A percentile compares a stretch with the other conserved stretches of the same genome.
These are phyloP conservation scores for Fusarium mexicanum DNA, from an alignment of 2,329 filamentous ascomycete genomes.

Conservation along the genomic window DNA sequence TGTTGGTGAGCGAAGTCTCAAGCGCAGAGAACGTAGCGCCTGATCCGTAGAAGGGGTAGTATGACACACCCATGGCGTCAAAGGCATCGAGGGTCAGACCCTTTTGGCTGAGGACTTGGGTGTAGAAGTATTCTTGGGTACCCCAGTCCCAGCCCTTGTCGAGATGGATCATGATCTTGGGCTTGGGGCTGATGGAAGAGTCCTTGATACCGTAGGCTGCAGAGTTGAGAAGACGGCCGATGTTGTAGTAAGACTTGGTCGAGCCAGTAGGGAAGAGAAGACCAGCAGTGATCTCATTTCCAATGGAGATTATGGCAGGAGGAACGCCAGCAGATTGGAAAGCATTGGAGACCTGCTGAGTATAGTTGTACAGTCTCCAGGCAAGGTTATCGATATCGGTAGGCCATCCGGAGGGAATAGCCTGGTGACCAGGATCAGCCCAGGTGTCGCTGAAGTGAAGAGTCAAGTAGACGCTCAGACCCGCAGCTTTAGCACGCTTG, in stretches of 20 bases:
- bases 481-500: constrained; percentile 69
- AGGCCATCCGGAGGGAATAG: constrained; percentile 71
- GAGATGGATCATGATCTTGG: constrained; percentile 78
- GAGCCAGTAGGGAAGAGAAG: constrained; percentile 71
- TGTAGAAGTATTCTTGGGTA: constrained; percentile 73
- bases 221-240: constrained; percentile 71
- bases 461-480: constrained; percentile 69
- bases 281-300: constrained; percentile 76
- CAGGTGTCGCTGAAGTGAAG: constrained; percentile 76
- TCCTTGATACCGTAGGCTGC: constrained; percentile 73
- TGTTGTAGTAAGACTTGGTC: constrained; percentile 65
- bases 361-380: constrained; percentile 75
- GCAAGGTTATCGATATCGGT: constrained; percentile 66
- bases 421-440: constrained; percentile 74
- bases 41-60: constrained; percentile 76
- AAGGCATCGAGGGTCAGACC: constrained; percentile 64
- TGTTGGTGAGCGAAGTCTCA: constrained; percentile 63
- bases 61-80: constrained; percentile 77
- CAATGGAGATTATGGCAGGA: constrained; percentile 73
- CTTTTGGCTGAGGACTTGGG: constrained; percentile 62
- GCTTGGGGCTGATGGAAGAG: constrained; percentile 63
- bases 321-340: constrained; percentile 66
- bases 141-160: constrained; percentile 80
- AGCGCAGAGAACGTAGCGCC: constrained; percentile 68
- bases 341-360: constrained; percentile 66